Conservation (phyloP, 1,284 basidiomycete species). For the Bjerkandera adusta region DNA sequence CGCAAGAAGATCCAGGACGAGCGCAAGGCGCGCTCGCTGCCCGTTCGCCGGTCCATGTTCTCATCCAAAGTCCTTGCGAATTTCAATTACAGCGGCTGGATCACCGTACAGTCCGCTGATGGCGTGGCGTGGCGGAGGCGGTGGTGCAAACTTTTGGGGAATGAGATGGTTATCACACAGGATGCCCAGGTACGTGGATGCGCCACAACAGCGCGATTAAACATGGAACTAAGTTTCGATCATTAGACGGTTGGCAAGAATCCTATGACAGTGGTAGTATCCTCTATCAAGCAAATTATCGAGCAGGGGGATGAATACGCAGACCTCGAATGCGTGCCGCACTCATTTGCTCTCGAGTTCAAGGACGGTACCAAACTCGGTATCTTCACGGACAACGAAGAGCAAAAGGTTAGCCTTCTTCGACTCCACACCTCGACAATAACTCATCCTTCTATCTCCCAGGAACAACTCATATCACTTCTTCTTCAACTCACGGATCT, state of each 20-base stretch:
- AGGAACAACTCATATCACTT: neutral
- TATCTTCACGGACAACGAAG: constrained; percentile 63
- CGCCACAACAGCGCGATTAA: neutral
- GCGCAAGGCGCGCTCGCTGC: constrained; percentile 29
- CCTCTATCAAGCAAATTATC: constrained; percentile 45
- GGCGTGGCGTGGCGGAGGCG: constrained; percentile 64
- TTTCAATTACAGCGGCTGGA: constrained; percentile 51
- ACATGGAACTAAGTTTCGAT: neutral
- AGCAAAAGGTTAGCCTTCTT: constrained; percentile 54
- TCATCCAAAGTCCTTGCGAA: constrained; percentile 27
- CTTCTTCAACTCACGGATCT: neutral
- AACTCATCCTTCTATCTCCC: neutral
- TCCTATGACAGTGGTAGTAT: constrained; percentile 35
- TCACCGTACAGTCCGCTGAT: constrained; percentile 60
- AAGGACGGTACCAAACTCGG: constrained; percentile 50
- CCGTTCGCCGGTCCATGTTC: constrained; percentile 28
- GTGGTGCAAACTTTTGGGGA: constrained; percentile 62
- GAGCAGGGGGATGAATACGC: constrained; percentile 76
- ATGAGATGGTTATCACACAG: constrained; percentile 43
- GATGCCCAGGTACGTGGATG: constrained; percentile 48
- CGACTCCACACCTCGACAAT: neutral
- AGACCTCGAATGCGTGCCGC: constrained; percentile 64
- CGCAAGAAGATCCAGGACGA: constrained; percentile 42
- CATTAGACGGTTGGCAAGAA: neutral
- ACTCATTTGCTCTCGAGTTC: constrained; percentile 70